phyloP scores from a whole-genome alignment of 257 asterid species.

The Nicotiana tomentosiformis region DNA sequence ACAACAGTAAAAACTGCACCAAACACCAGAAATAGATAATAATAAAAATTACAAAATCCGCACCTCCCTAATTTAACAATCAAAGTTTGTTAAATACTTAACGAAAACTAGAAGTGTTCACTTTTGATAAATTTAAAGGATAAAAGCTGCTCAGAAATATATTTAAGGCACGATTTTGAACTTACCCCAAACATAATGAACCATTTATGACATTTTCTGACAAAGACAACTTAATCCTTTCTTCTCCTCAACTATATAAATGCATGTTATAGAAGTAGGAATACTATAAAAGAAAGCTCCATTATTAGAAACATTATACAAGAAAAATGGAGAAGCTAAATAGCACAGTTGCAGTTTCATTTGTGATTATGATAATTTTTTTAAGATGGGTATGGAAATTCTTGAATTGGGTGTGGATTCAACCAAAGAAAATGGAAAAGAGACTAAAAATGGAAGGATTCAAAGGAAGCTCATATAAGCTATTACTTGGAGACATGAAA shows the following conservation, averaged over 20 bases:
- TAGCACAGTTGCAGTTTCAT: not conserved
- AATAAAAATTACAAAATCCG: too few species aligned
- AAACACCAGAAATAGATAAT: too few species aligned
- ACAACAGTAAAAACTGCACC: too few species aligned
- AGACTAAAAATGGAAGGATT: not conserved
- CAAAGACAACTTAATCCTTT: not conserved
- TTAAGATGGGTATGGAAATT: constrained; percentile 7
- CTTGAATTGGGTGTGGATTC: constrained; percentile 6
- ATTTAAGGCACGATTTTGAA: too few species aligned
- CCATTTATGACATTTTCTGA: too few species aligned
- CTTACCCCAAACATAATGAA: too few species aligned
- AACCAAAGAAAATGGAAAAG: constrained; percentile 4
- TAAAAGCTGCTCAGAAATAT: too few species aligned
- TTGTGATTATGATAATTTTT: not conserved
- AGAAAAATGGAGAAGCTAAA: not conserved
- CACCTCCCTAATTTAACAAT: too few species aligned
- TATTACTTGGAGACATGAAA: constrained; percentile 5
- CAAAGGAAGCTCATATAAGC: not conserved
- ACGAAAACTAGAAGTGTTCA: too few species aligned
- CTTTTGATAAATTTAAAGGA: too few species aligned
- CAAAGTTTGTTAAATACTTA: too few species aligned
- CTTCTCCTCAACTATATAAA: not conserved
- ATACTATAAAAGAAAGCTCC: not conserved
- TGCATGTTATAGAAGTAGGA: not conserved
- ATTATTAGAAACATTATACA: not conserved